These are phyloP conservation scores for Pachysandra terminalis DNA, from an alignment of 164 flowering plant species.

Conservation along the genomic window DNA sequence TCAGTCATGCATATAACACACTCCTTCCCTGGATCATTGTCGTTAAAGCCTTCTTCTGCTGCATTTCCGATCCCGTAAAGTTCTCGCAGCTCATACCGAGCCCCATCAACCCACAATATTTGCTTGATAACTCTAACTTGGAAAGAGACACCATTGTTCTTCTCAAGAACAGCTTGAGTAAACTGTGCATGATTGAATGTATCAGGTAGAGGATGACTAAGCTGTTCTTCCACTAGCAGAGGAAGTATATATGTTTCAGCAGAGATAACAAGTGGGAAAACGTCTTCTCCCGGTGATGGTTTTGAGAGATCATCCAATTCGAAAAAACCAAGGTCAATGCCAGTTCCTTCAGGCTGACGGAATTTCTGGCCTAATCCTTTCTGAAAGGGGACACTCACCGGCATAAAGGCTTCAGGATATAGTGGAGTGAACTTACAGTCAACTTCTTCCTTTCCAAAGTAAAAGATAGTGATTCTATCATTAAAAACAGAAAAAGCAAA, in stretches of 20 bases:
- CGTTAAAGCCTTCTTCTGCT: slow-evolving; percentile 37
- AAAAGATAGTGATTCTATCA: slow-evolving; percentile 70
- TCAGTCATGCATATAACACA: slow-evolving; percentile 96
- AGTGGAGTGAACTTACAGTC: slow-evolving; percentile 54
- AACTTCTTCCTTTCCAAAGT: slow-evolving; percentile 80
- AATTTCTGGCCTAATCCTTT: slow-evolving; percentile 74
- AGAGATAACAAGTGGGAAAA: slow-evolving; percentile 79
- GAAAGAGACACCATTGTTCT: slow-evolving; percentile 43
- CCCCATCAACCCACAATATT: slow-evolving; percentile 69
- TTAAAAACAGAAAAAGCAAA: slow-evolving; percentile 1
- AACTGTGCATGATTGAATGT: slow-evolving; percentile 54
- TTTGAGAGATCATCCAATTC: slow-evolving; percentile 66
- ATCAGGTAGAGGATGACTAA: slow-evolving; percentile 23
- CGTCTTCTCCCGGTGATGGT: slow-evolving; percentile 59
- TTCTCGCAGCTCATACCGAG: slow-evolving; percentile 83
- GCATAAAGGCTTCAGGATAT: slow-evolving; percentile 53
- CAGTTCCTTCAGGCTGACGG: slow-evolving; percentile 74
- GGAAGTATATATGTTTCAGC: slow-evolving; percentile 46
- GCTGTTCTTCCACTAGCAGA: slow-evolving; percentile 23
- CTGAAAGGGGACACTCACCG: slow-evolving; percentile 54
- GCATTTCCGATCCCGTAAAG: slow-evolving; percentile 74
- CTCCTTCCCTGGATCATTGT: slow-evolving; percentile 57
- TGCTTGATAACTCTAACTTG: slow-evolving; percentile 68
- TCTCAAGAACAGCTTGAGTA: slow-evolving; percentile 75
- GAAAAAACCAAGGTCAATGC: slow-evolving; percentile 75